phyloP scores from a whole-genome alignment of 768 basidiomycete species.

The Pisolithus orientalis region DNA sequence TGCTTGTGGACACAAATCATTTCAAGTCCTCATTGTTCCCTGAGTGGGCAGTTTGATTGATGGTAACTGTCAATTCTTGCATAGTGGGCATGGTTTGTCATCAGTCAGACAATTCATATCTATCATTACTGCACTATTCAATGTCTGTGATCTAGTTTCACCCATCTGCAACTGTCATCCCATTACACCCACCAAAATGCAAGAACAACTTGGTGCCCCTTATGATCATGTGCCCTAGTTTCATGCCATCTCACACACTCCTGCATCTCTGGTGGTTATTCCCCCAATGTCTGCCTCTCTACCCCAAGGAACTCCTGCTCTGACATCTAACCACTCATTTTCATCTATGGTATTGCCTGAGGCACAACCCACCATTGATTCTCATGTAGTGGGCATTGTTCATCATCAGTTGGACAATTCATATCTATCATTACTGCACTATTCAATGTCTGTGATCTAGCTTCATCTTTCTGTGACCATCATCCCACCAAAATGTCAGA shows the following conservation, averaged over 20 bases:
- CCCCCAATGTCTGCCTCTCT: slow-evolving; percentile 19
- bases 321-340: not conserved
- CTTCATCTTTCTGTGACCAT: too few species aligned
- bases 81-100: too few species aligned
- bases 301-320: slow-evolving; percentile 1
- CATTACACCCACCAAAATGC: slow-evolving; percentile 10
- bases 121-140: too few species aligned
- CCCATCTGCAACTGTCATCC: slow-evolving; percentile 16
- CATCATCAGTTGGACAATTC: too few species aligned
- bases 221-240: slow-evolving; percentile 5
- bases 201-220: not conserved
- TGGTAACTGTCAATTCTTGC: slow-evolving; percentile 11
- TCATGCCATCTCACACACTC: not conserved
- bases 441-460: too few species aligned
- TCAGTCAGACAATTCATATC: too few species aligned
- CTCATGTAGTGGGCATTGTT: too few species aligned
- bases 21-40: slow-evolving; percentile 68
- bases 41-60: slow-evolving; percentile 35
- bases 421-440: too few species aligned
- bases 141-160: not conserved
- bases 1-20: slow-evolving; percentile 87
- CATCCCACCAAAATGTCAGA: too few species aligned
- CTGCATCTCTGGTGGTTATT: slow-evolving; percentile 6
- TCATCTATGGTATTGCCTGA: not conserved
- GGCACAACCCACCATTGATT: slow-evolving; percentile 22